These are phyloP conservation scores for Neurospora sp. DNA, from an alignment of 495 filamentous ascomycete genomes.

Conservation along the genomic window DNA sequence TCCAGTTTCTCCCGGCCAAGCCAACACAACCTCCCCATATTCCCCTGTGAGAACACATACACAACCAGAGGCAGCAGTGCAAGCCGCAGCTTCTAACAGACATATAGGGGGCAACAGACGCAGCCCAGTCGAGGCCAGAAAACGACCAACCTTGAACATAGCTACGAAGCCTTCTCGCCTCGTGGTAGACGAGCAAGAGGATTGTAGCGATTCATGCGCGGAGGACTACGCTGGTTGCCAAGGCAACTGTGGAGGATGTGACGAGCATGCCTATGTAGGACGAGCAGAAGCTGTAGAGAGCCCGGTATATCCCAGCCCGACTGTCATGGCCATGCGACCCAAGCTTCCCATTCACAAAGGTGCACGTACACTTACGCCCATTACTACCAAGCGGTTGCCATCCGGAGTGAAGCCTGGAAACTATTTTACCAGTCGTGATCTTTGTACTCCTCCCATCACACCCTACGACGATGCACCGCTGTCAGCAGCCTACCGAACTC, in stretches of 20 bases:
- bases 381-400: slow-evolving; percentile 1
- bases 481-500: background rate
- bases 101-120: background rate
- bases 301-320: slow-evolving; percentile 7
- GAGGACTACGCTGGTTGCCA: slow-evolving; percentile 1
- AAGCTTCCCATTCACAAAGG: slow-evolving; percentile 13
- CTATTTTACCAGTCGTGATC: slow-evolving; percentile 10
- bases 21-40: background rate
- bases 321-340: slow-evolving; percentile 5
- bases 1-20: background rate
- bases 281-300: background rate
- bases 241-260: slow-evolving; percentile 4
- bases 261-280: background rate
- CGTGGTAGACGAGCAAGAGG: background rate
- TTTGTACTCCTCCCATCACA: slow-evolving; percentile 14
- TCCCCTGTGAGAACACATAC: background rate
- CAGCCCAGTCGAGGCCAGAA: background rate
- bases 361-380: slow-evolving; percentile 5
- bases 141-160: background rate
- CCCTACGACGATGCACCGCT: slow-evolving; percentile 8
- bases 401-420: slow-evolving; percentile 9
- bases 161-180: background rate
- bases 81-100: background rate
- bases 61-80: background rate
- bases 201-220: background rate